Base-by-base conservation (phyloP, 345 rosid genomes). In the Heritiera fomes region DNA sequence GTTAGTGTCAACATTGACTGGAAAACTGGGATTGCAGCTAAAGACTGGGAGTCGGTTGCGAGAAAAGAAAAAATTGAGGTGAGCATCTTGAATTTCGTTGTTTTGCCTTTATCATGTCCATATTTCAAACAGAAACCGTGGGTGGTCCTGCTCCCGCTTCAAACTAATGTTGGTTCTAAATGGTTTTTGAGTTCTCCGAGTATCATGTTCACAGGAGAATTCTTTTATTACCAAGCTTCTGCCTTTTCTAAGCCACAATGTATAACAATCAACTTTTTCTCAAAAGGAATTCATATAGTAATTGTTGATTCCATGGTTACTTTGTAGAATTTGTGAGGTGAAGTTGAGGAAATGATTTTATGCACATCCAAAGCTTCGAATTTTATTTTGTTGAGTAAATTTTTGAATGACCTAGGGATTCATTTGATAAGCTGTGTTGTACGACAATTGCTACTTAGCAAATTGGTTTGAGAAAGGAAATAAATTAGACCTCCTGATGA, bases 1-100 rank as follows among this genome's bases (percentile, higher is more conserved):
- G 55, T 82, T 11, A 91, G 89, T 76, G 86, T 96, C 71, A 87
- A 90, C 80, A 84, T 96, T 53, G 98, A 96, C 55, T 96, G 99
- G 99, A 94, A 85, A 89, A 91, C 73, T 60, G 99, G 99, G 59
- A 89, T 94, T 23, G 91, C 97, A 0, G 93, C 99, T 6, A 95
- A 93, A 87, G 99, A 95, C 83, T 95, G 99, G 99, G 97, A 93
- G 30, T 91, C 98, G 46, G 94, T 95, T 78, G 98, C 97, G 5
- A 93, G 77, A 82, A 93, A 92, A 77, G 97, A 96, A 78, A 94
- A 96, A 83, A 88, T 96, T 45, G 94, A 96, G 97, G 97, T 83
- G 11, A 75, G 78, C 34, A 0, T 30, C 60, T 53, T 34, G 1
- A 20, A 12, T 38, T 50, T 76, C 63, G 63, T 72, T 12, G 18